Base-by-base conservation (phyloP, 164 flowering plant species). In the Aristolochia californica region DNA sequence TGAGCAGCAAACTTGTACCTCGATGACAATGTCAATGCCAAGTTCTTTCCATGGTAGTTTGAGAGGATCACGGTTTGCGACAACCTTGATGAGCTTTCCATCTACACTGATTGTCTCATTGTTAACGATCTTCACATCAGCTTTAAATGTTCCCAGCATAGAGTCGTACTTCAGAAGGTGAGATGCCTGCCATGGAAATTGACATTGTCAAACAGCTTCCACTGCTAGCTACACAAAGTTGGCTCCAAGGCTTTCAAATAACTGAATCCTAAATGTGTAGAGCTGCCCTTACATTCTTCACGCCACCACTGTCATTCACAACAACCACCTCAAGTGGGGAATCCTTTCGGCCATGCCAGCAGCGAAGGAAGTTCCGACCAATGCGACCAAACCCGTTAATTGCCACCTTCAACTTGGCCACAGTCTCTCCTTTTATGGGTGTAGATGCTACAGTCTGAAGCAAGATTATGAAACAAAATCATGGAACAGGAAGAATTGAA, bases 111-210 rank as follows among this genome's bases (percentile, higher is more conserved):
- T 89, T 43, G 94, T 85, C 27, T 76, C 77, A 20, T 87, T 75
- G 74, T 93, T 80, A 3, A 89, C 81, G 7, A 87, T 78, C 61
- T 87, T 93, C 48, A 93, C 99, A 2, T 84, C 87, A 0, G 97
- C 99, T 70, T 93, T 89, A 78, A 93, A 93, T 3, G 84, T 89
- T 43, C 99, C 99, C 18, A 89, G 80, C 86, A 87, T 75, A 2
- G 99, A 93, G 47, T 93, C 99, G 49, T 93, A 93, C 71, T 93
- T 89, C 60, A 93, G 80, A 78, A 93, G 79, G 84, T 93, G 99
- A 48, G 99, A 83, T 56, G 97, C 94, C 99, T 93, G 79, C 17
- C 52, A 23, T 50, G 15, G 28, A 50, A 20, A 22, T 23, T 34
- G 7, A 34, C 40, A 2, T 34, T 34, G 40, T 34, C 40, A 34